phyloP scores from a whole-genome alignment of 805 yeast genomes.

The Blastobotrys muscicola region DNA sequence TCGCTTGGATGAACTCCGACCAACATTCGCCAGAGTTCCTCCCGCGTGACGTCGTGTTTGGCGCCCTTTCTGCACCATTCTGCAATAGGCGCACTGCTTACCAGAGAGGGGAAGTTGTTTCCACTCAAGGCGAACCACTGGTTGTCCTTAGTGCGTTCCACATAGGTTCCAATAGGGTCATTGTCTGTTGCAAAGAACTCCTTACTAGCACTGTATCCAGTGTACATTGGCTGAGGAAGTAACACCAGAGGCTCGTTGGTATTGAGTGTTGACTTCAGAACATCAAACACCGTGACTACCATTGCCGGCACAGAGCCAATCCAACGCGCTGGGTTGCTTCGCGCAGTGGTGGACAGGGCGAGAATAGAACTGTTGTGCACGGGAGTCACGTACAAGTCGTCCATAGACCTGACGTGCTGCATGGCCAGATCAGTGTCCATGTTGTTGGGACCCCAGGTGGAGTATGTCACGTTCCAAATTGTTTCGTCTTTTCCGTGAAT shows the following conservation, averaged over 20 bases:
- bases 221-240: slow-evolving; percentile 30
- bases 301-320: slow-evolving; percentile 60
- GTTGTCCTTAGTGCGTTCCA: slow-evolving; percentile 53
- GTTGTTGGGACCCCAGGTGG: slow-evolving; percentile 89
- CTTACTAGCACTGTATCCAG: neutral
- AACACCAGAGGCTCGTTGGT: slow-evolving; percentile 21
- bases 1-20: slow-evolving; percentile 20
- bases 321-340: slow-evolving; percentile 72
- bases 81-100: slow-evolving; percentile 70
- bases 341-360: slow-evolving; percentile 51
- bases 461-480: slow-evolving; percentile 77
- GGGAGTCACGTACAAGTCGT: slow-evolving; percentile 72
- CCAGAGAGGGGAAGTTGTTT: slow-evolving; percentile 66
- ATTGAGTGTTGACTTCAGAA: slow-evolving; percentile 30
- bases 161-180: slow-evolving; percentile 44
- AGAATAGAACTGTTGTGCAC: slow-evolving; percentile 70
- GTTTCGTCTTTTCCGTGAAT: slow-evolving; percentile 67
- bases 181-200: slow-evolving; percentile 5
- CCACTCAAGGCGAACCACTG: slow-evolving; percentile 82
- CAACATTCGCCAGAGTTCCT: slow-evolving; percentile 10
- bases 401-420: slow-evolving; percentile 42
- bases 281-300: slow-evolving; percentile 72
- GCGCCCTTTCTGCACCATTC: slow-evolving; percentile 37
- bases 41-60: slow-evolving; percentile 2
- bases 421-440: slow-evolving; percentile 50